Conservation (phyloP, 2,329 filamentous ascomycete genomes). For the Aspergillus quadricinctus region DNA sequence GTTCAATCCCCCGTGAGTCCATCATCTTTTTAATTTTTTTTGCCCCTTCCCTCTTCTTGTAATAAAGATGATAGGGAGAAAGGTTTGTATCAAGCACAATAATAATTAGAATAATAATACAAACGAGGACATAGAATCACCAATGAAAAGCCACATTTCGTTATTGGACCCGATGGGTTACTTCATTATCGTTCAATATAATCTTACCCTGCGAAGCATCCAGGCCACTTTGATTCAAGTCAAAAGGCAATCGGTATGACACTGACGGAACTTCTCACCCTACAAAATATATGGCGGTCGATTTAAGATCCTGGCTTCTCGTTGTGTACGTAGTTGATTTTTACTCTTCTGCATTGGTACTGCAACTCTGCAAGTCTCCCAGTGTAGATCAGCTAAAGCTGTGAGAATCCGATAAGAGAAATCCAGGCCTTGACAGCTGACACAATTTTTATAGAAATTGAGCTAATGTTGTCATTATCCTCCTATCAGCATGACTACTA, state of each 20-base stretch:
- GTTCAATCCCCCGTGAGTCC: too few species aligned
- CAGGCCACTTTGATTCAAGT: neutral
- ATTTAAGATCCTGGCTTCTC: constrained; percentile 2
- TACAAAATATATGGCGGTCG: neutral
- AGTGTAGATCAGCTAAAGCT: constrained; percentile 10
- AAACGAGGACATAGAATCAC: neutral
- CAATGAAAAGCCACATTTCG: too few species aligned
- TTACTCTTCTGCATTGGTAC: constrained; percentile 10
- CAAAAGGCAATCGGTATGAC: neutral
- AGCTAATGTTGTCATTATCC: neutral
- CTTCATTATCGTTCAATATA: too few species aligned
- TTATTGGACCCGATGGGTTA: too few species aligned
- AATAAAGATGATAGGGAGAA: too few species aligned
- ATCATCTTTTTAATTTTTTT: too few species aligned
- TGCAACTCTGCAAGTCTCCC: constrained; percentile 14
- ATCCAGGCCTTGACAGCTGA: constrained; percentile 4
- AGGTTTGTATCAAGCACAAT: too few species aligned
- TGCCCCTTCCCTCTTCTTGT: too few species aligned
- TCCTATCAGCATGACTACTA: neutral
- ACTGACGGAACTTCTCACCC: neutral
- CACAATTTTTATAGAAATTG: neutral
- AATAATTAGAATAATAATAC: too few species aligned
- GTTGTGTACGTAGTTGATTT: constrained; percentile 20
- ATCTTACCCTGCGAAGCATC: neutral
- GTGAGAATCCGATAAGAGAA: constrained; percentile 14